Evolutionary conservation across 1,284 basidiomycete genomes (phyloP).

Genomic region (Tilletiopsis washingtonensis): DNA sequence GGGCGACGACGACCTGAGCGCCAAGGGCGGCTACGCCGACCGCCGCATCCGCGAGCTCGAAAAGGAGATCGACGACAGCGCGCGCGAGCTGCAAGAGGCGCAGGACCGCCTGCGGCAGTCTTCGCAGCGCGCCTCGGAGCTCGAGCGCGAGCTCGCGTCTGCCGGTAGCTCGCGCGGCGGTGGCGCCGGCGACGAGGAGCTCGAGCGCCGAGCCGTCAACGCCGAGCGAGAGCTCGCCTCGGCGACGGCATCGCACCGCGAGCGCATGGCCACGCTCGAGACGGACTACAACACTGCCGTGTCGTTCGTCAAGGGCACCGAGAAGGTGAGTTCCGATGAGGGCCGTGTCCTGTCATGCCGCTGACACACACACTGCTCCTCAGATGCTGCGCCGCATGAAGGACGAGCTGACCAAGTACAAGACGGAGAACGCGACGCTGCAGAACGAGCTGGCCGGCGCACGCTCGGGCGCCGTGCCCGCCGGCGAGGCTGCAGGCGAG

Average conservation of each 20-base stretch:
- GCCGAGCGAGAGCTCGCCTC: slow-evolving; percentile 43
- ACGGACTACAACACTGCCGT: slow-evolving; percentile 90
- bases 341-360: no score
- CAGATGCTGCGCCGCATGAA: slow-evolving; percentile 96
- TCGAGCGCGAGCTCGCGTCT: slow-evolving; percentile 30
- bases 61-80: slow-evolving; percentile 35
- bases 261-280: slow-evolving; percentile 62
- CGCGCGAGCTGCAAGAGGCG: slow-evolving; percentile 30
- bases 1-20: slow-evolving; percentile 39
- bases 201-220: slow-evolving; percentile 55
- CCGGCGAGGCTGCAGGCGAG: slow-evolving; percentile 23
- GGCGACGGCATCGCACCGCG: slow-evolving; percentile 40
- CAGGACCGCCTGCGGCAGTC: slow-evolving; percentile 41
- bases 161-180: slow-evolving; percentile 50
- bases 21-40: slow-evolving; percentile 32
- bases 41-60: slow-evolving; percentile 37
- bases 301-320: slow-evolving; percentile 74
- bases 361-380: no score
- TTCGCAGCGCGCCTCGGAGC: slow-evolving; percentile 36
- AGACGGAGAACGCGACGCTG: slow-evolving; percentile 41
- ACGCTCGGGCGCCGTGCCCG: slow-evolving; percentile 2
- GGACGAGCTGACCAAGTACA: slow-evolving; percentile 49
- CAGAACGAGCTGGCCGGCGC: slow-evolving; percentile 19
- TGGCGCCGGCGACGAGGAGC: slow-evolving; percentile 69
- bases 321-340: no score